phyloP scores from a whole-genome alignment of 2,329 filamentous ascomycete genomes.

The Dactylonectria macrodidyma region DNA sequence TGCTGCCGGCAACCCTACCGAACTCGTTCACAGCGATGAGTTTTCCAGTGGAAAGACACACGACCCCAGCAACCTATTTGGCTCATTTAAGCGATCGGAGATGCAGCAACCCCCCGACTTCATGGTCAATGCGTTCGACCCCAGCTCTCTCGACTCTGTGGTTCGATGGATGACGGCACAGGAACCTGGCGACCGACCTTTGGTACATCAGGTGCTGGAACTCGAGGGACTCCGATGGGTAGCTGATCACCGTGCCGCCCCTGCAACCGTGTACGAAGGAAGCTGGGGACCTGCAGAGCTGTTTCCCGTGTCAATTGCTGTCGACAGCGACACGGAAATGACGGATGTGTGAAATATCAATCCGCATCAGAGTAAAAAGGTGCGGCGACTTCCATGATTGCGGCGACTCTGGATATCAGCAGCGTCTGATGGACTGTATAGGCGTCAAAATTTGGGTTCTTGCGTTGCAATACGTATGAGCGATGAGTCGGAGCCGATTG shows the following conservation, averaged over 20 bases:
- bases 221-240: constrained; percentile 87
- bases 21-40: constrained; percentile 55
- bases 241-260: constrained; percentile 80
- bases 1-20: constrained; percentile 69
- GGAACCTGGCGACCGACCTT: constrained; percentile 80
- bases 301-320: constrained; percentile 54
- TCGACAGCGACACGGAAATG: constrained; percentile 71
- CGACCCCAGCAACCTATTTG: constrained; percentile 57
- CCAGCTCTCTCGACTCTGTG: constrained; percentile 84
- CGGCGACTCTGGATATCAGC: constrained; percentile 53
- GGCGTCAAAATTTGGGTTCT: constrained; percentile 39
- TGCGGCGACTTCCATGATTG: constrained; percentile 34
- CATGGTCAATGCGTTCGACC: constrained; percentile 84
- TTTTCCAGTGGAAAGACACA: constrained; percentile 51
- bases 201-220: constrained; percentile 79
- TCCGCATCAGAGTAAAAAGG: background rate
- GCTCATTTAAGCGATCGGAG: constrained; percentile 64
- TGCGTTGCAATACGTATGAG: constrained; percentile 44
- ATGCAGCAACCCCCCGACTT: constrained; percentile 81
- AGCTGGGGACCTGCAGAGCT: constrained; percentile 88
- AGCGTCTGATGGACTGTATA: constrained; percentile 39
- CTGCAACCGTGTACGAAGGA: constrained; percentile 96
- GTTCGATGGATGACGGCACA: constrained; percentile 91
- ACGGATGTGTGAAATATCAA: constrained; percentile 65
- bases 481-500: constrained; percentile 33